These are phyloP conservation scores for Tetrahymena borealis DNA, from an alignment of 73 alveolate species.

Conservation along the genomic window DNA sequence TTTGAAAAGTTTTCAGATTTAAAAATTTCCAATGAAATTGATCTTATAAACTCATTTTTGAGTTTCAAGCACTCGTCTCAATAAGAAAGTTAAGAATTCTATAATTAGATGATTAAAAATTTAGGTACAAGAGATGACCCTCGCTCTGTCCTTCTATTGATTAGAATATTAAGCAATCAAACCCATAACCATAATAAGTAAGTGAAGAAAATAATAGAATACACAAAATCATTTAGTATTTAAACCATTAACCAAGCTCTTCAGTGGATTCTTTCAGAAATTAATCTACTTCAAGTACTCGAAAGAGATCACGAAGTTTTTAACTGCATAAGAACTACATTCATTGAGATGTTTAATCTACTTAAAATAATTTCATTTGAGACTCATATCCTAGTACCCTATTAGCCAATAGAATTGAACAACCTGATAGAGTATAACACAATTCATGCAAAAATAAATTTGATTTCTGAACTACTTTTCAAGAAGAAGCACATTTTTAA, in stretches of 20 bases:
- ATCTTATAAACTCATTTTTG: neutral
- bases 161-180: neutral
- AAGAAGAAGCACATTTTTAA: neutral
- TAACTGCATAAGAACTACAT: neutral
- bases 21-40: neutral
- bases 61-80: neutral
- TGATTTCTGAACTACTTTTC: neutral
- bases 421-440: neutral
- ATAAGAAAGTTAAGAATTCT: neutral
- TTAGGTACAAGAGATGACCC: neutral
- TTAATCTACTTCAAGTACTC: neutral
- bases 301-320: neutral
- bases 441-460: neutral
- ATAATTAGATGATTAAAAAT: neutral
- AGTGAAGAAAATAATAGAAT: neutral
- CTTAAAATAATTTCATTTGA: neutral
- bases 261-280: neutral
- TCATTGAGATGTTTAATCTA: neutral
- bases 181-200: neutral
- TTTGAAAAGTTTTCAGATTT: neutral
- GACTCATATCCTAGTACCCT: neutral
- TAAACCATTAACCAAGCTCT: neutral
- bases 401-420: neutral
- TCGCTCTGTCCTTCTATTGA: neutral
- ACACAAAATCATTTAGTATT: neutral